These are phyloP conservation scores for Debaryomycetaceae sp. DNA, from an alignment of 1,139 yeast genomes.

Conservation along the genomic window DNA sequence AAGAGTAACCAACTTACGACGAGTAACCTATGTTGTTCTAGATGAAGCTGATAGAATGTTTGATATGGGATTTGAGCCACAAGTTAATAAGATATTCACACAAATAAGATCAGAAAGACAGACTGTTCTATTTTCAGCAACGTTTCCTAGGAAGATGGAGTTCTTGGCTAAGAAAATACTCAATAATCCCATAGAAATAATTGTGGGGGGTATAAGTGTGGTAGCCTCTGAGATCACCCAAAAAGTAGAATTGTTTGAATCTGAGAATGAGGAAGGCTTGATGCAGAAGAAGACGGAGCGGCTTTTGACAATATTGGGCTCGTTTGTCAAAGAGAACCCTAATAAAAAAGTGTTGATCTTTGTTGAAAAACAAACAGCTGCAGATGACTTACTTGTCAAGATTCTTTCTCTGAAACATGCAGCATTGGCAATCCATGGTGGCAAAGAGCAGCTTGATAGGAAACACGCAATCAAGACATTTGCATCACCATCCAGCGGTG, in stretches of 20 bases:
- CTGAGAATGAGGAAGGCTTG: slow-evolving; percentile 27
- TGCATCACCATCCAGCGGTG: slow-evolving; percentile 48
- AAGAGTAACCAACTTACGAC: slow-evolving; percentile 61
- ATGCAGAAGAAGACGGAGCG: slow-evolving; percentile 46
- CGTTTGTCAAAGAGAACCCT: slow-evolving; percentile 23
- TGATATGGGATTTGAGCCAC: slow-evolving; percentile 98
- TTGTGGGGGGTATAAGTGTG: slow-evolving; percentile 78
- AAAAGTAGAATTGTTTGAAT: slow-evolving; percentile 55
- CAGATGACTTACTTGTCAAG: slow-evolving; percentile 64
- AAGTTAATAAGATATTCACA: slow-evolving; percentile 75
- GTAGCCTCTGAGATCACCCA: slow-evolving; percentile 84
- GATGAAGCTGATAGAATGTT: slow-evolving; percentile 98
- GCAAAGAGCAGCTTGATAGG: slow-evolving; percentile 84
- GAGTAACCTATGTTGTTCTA: slow-evolving; percentile 77
- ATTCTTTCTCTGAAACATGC: slow-evolving; percentile 56
- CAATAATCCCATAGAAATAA: slow-evolving; percentile 64
- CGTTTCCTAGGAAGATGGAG: slow-evolving; percentile 84
- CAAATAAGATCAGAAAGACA: slow-evolving; percentile 86
- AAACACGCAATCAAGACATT: slow-evolving; percentile 73
- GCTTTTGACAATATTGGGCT: slow-evolving; percentile 53
- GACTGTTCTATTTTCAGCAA: slow-evolving; percentile 92
- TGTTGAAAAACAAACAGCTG: slow-evolving; percentile 82
- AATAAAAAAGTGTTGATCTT: slow-evolving; percentile 63
- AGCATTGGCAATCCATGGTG: slow-evolving; percentile 83
- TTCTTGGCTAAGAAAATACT: slow-evolving; percentile 64